phyloP scores from a whole-genome alignment of 2,329 filamentous ascomycete species.

The Davidsoniella australis region DNA sequence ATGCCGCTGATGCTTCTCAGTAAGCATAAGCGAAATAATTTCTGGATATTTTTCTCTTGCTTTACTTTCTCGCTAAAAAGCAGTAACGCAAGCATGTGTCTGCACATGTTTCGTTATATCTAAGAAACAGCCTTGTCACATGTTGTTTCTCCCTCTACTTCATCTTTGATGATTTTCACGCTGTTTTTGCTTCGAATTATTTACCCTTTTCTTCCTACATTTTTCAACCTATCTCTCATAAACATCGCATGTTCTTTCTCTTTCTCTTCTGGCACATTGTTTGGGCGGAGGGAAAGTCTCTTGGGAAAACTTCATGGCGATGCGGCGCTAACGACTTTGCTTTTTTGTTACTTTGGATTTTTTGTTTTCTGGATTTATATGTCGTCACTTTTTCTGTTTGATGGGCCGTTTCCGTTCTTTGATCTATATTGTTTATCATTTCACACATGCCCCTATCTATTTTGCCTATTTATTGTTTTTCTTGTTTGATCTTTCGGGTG shows the following conservation, averaged over 20 bases:
- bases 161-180: background rate
- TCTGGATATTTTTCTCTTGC: background rate
- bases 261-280: conserved; percentile 14
- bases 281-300: conserved; percentile 3
- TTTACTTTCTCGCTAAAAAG: no score
- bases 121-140: background rate
- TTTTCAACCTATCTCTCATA: background rate
- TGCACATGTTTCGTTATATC: background rate
- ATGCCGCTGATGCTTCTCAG: background rate
- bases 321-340: background rate
- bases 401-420: background rate
- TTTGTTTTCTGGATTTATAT: conserved; percentile 1
- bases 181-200: background rate
- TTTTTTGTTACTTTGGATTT: conserved; percentile 12
- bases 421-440: background rate
- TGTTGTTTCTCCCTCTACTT: background rate
- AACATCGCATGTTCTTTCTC: background rate
- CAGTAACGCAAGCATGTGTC: background rate
- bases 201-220: background rate
- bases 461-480: background rate
- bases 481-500: background rate
- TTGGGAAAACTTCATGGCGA: no score
- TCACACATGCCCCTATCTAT: background rate
- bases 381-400: background rate
- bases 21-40: background rate